These are phyloP conservation scores for Pichia manshurica DNA, from an alignment of 805 yeast species.

Conservation along the genomic window DNA sequence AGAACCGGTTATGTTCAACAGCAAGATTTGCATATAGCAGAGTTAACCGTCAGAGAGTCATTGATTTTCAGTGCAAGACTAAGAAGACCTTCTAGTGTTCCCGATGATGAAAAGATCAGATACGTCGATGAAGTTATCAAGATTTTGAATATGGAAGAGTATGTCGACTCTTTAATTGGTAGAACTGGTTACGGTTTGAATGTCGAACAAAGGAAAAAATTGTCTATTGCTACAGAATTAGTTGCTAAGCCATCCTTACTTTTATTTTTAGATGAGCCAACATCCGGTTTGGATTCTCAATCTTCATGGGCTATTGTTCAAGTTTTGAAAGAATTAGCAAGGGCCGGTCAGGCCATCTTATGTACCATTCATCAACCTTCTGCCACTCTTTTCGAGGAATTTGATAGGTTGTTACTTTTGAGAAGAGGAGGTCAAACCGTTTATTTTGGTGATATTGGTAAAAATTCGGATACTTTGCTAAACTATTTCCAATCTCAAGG, in stretches of 20 bases:
- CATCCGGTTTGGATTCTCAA: conserved; percentile 55
- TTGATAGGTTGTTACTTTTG: conserved; percentile 38
- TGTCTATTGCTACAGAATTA: conserved; percentile 52
- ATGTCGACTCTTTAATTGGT: conserved; percentile 49
- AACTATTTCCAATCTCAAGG: conserved; percentile 49
- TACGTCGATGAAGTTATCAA: conserved; percentile 39
- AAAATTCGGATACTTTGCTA: conserved; percentile 36
- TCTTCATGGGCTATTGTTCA: conserved; percentile 56
- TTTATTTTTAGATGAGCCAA: conserved; percentile 54
- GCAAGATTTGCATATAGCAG: conserved; percentile 47
- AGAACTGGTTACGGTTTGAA: conserved; percentile 43
- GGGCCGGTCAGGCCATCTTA: conserved; percentile 49
- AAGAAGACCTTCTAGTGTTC: conserved; percentile 38
- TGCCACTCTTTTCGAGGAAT: conserved; percentile 38
- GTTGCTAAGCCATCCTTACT: conserved; percentile 52
- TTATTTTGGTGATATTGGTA: conserved; percentile 50
- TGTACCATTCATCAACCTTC: conserved; percentile 56
- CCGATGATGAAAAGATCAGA: conserved; percentile 37
- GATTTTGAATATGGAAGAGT: conserved; percentile 37
- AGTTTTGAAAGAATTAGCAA: conserved; percentile 43
- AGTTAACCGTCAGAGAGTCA: conserved; percentile 48
- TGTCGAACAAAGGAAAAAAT: conserved; percentile 49
- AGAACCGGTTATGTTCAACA: conserved; percentile 54
- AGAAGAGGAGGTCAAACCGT: conserved; percentile 50
- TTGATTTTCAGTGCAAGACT: conserved; percentile 44